Conservation (phyloP, 768 basidiomycete species). For the Gymnopilus junonius region DNA sequence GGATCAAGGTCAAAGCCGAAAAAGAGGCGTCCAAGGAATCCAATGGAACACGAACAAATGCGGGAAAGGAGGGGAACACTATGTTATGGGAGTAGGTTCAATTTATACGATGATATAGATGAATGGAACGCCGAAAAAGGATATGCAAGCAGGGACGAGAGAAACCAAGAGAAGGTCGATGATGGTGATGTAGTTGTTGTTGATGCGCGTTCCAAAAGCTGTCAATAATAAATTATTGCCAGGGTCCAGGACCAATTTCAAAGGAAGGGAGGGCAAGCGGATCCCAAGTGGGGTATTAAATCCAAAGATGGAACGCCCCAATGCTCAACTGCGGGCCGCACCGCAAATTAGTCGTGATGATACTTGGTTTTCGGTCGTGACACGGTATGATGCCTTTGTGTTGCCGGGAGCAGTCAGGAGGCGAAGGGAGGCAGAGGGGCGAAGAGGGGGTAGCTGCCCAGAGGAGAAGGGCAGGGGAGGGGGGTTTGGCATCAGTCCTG, state of each 20-base stretch:
- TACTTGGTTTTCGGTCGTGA: conserved; percentile 6
- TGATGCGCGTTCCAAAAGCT: conserved; percentile 1
- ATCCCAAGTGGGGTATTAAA: conserved; percentile 13
- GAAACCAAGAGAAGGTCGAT: background rate
- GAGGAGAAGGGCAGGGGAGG: background rate
- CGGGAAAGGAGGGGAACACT: background rate
- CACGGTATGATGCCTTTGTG: conserved; percentile 8
- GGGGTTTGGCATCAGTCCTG: background rate
- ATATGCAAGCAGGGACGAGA: background rate
- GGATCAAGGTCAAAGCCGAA: conserved; percentile 4
- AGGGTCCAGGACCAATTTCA: conserved; percentile 1
- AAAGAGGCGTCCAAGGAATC: conserved; percentile 1
- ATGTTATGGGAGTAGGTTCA: background rate
- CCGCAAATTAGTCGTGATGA: conserved; percentile 7
- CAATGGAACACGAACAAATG: background rate
- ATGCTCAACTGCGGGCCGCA: conserved; percentile 1
- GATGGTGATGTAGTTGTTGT: conserved; percentile 7
- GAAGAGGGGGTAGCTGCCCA: background rate
- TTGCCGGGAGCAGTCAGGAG: conserved; percentile 12
- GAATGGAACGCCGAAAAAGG: conserved; percentile 1
- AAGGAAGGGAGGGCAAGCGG: conserved; percentile 3
- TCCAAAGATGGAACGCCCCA: conserved; percentile 14
- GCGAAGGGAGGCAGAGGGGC: background rate
- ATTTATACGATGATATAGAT: conserved; percentile 2
- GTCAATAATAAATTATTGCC: background rate